A percentile compares a stretch with the other conserved stretches of the same genome.
Conservation (phyloP, 768 basidiomycete genomes). For the Rhodotorula babjevae region DNA sequence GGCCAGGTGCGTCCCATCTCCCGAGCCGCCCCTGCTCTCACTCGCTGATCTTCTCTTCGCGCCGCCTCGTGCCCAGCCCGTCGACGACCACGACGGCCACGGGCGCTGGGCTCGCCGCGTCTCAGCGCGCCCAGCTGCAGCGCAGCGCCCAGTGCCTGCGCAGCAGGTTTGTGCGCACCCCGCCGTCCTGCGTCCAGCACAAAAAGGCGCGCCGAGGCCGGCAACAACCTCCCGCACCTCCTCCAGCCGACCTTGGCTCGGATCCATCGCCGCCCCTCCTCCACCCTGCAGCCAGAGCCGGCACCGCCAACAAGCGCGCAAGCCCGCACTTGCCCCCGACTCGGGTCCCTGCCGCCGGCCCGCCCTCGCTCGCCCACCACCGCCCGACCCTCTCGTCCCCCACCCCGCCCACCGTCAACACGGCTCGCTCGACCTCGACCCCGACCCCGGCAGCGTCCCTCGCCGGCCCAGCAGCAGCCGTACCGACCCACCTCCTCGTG, state of each 20-base stretch:
- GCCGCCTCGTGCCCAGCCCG: neutral
- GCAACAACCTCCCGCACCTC: neutral
- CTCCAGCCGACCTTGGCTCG: neutral
- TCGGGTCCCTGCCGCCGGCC: too few species aligned
- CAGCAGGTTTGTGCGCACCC: conserved; percentile 8
- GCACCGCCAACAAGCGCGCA: too few species aligned
- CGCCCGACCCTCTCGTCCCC: neutral
- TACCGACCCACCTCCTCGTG: neutral
- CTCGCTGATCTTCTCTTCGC: neutral
- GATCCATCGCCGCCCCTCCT: neutral
- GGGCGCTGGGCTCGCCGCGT: neutral
- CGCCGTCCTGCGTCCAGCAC: conserved; percentile 19
- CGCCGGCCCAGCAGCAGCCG: neutral
- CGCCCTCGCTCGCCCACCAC: neutral
- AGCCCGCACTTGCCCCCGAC: too few species aligned
- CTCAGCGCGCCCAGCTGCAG: neutral
- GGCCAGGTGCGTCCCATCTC: too few species aligned
- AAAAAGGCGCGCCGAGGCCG: neutral
- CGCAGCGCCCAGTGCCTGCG: neutral
- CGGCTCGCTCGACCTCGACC: neutral
- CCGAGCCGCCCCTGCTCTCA: neutral
- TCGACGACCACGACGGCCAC: neutral
- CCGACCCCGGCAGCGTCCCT: neutral
- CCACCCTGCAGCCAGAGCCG: too few species aligned
- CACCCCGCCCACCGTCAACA: neutral